Base-by-base conservation (phyloP, 2,329 filamentous ascomycete genomes). In the Didymellaceae sp. region DNA sequence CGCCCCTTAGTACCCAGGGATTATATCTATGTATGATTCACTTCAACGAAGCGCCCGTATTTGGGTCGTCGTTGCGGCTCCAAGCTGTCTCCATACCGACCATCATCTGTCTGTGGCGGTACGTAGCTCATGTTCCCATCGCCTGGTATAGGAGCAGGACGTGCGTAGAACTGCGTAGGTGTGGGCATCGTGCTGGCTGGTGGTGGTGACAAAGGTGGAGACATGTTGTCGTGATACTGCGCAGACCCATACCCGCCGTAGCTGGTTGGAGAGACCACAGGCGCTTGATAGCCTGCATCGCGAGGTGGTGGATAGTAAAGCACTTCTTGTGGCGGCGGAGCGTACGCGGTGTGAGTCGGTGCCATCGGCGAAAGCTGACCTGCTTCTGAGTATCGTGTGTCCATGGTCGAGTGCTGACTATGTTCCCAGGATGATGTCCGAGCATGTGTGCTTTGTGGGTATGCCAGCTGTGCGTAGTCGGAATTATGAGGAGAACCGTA, bases 101-200 rank as follows among this genome's bases (percentile, higher is more conserved):
- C 39, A 13, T 39, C 17, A 1, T 47, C 28, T 16, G 21, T 24
- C 14, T 17, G 8, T 16, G 31, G 8, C 18, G 39, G 49, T 35
- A 28, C 18, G 22, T 44, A 31, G 8, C 16, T 28, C 13, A 21
- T 9, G 11, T 35, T 24, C 13, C 17, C 24, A 18, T 31, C 18
- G 13, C 39, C 28, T 24, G 24, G 24, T 13, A 34, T 9, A 8
- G 55, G 52, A 13, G 62, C 51, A 16, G 66, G 62, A 44, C 68
- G 66, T 4, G 62, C 64, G 46, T 73, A 73, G 38, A 72, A 73
- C 10, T 72, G 69, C 13, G 69, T 69, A 3, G 70, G 70, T 11
- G 70, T 72, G 11, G 57, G 35, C 42, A 52, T 52, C 11, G 48
- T 46, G 37, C 48, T 52, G 32, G 13, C 42, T 2, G 42, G 48